These are phyloP conservation scores for Diaporthe vexans DNA, from an alignment of 2,329 filamentous ascomycete genomes.

Conservation along the genomic window DNA sequence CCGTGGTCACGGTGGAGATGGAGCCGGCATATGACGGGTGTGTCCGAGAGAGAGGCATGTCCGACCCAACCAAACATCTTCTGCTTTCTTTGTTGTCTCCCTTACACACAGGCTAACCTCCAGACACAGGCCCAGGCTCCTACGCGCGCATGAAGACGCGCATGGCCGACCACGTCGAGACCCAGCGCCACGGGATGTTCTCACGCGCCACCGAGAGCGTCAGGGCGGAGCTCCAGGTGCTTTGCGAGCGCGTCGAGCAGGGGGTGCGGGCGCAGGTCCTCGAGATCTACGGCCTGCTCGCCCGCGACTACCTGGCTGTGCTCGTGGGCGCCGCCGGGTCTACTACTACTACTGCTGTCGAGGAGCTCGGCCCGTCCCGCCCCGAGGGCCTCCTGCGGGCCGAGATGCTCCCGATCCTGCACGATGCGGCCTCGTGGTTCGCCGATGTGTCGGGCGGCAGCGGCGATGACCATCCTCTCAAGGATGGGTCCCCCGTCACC, in stretches of 20 bases:
- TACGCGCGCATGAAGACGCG: slow-evolving; percentile 3
- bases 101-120: not conserved
- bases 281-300: not conserved
- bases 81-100: not conserved
- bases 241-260: not conserved
- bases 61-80: too few species aligned
- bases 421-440: not conserved
- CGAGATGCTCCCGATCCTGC: slow-evolving; percentile 8
- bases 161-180: slow-evolving; percentile 8
- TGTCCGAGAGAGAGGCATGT: slow-evolving; percentile 3
- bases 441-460: not conserved
- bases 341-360: not conserved
- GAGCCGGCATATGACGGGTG: not conserved
- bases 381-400: not conserved
- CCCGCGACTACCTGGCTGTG: slow-evolving; percentile 12
- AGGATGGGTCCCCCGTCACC: not conserved
- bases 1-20: not conserved
- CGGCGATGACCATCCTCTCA: not conserved
- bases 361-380: not conserved
- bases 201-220: not conserved
- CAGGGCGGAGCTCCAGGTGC: not conserved
- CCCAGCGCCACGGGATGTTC: slow-evolving; percentile 1
- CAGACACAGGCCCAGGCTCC: not conserved
- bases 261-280: not conserved
- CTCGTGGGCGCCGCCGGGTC: not conserved